Conservation (phyloP, 2,329 filamentous ascomycete genomes). For the Fusarium papillatum region DNA sequence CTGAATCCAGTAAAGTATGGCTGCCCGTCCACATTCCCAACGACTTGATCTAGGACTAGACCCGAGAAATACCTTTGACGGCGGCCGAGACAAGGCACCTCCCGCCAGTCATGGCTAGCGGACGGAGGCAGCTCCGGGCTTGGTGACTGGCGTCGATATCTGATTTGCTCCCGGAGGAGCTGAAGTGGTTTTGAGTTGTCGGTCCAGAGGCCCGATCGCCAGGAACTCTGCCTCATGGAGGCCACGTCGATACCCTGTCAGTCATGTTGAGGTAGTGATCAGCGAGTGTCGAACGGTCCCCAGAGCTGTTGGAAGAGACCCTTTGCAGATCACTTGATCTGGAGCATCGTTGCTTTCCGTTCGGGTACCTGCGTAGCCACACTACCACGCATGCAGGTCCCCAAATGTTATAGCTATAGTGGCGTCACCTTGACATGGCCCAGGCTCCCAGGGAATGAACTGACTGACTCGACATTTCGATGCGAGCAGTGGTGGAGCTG, state of each 20-base stretch:
- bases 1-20: conserved; percentile 28
- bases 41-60: not conserved
- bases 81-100: conserved; percentile 15
- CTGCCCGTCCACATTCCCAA: conserved; percentile 28
- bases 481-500: conserved; percentile 11
- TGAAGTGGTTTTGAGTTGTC: conserved; percentile 19
- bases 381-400: not conserved
- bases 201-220: conserved; percentile 16
- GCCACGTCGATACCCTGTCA: not conserved
- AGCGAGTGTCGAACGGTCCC: not conserved
- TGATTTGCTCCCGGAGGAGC: not conserved
- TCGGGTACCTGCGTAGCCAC: conserved; percentile 10
- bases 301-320: not conserved
- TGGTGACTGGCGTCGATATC: not conserved
- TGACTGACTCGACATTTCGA: conserved; percentile 25
- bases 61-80: conserved; percentile 8
- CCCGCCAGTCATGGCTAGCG: not conserved
- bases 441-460: conserved; percentile 22
- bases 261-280: conserved; percentile 8
- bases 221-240: conserved; percentile 15
- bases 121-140: not conserved
- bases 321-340: conserved; percentile 23
- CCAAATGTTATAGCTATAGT: not conserved
- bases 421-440: conserved; percentile 5
- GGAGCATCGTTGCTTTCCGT: conserved; percentile 7